Percentiles rank a stretch among this genome's conserved stretches.
phyloP scores from a whole-genome alignment of 2,329 filamentous ascomycete species.

The Mollisia scopiformis region DNA sequence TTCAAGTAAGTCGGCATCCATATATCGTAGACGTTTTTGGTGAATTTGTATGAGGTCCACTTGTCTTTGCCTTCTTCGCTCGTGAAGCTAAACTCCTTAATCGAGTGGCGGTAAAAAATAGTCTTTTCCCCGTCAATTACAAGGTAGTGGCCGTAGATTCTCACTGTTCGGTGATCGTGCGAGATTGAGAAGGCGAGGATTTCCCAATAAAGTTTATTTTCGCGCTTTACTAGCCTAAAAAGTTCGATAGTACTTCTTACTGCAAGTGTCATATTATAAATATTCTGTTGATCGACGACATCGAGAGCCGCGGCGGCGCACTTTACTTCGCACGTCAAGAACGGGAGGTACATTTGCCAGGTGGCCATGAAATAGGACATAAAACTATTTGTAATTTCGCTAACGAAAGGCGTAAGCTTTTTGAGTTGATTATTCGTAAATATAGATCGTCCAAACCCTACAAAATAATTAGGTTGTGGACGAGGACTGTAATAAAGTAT shows the following conservation, averaged over 20 bases:
- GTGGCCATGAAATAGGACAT: conserved; percentile 44
- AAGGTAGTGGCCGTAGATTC: conserved; percentile 40
- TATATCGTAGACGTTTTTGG: background rate
- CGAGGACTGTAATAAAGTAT: conserved; percentile 40
- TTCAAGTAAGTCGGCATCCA: conserved; percentile 27
- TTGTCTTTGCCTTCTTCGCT: conserved; percentile 32
- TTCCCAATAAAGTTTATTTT: conserved; percentile 33
- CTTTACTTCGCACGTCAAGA: conserved; percentile 52
- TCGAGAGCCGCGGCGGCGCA: conserved; percentile 42
- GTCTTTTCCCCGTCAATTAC: conserved; percentile 27
- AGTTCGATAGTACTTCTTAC: conserved; percentile 35
- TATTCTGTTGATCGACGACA: conserved; percentile 40
- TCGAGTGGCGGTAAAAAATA: conserved; percentile 36
- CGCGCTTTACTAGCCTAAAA: conserved; percentile 24
- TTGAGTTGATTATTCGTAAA: conserved; percentile 47
- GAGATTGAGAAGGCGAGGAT: conserved; percentile 46
- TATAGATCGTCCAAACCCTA: conserved; percentile 42
- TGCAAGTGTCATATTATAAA: conserved; percentile 45
- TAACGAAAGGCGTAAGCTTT: conserved; percentile 44
- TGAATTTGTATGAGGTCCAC: conserved; percentile 16
- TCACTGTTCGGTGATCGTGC: conserved; percentile 26
- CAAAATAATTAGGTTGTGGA: conserved; percentile 48
- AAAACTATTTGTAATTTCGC: conserved; percentile 39
- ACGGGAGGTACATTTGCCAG: conserved; percentile 52
- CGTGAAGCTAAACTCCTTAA: conserved; percentile 34